Evolutionary conservation across 257 asterid species (phyloP).

Genomic region (Plantago ovata): DNA sequence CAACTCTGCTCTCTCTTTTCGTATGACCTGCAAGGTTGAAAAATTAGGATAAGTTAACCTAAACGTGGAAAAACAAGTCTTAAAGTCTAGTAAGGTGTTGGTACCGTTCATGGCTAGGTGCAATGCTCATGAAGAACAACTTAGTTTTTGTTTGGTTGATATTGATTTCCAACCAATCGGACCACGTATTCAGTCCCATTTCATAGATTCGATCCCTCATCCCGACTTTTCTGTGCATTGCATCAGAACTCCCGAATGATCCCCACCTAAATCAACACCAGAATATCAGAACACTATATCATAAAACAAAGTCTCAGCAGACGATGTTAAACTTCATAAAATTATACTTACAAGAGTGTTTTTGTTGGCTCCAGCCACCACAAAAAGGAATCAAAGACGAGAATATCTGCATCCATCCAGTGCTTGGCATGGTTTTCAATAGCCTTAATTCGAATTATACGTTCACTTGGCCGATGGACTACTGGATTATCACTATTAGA

Average conservation of each 20-base stretch:
- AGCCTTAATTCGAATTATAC: slow-evolving; percentile 3
- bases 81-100: too few relatives aligned
- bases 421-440: slow-evolving; percentile 1
- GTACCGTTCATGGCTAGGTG: background rate
- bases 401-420: slow-evolving; percentile 6
- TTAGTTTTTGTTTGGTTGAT: background rate
- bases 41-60: background rate
- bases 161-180: slow-evolving; percentile 4
- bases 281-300: background rate
- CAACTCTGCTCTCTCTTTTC: background rate
- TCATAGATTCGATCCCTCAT: background rate
- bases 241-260: slow-evolving; percentile 1
- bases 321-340: background rate
- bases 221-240: background rate
- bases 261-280: slow-evolving; percentile 1
- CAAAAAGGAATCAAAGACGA: slow-evolving; percentile 7
- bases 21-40: background rate
- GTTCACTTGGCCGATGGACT: background rate
- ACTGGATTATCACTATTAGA: background rate
- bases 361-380: slow-evolving; percentile 1
- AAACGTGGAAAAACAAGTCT: background rate
- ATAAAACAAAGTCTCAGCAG: background rate
- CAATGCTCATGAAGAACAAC: slow-evolving; percentile 2
- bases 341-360: slow-evolving; percentile 7
- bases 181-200: background rate